phyloP scores from a whole-genome alignment of 805 yeast species.

The Candida endomychidarum region DNA sequence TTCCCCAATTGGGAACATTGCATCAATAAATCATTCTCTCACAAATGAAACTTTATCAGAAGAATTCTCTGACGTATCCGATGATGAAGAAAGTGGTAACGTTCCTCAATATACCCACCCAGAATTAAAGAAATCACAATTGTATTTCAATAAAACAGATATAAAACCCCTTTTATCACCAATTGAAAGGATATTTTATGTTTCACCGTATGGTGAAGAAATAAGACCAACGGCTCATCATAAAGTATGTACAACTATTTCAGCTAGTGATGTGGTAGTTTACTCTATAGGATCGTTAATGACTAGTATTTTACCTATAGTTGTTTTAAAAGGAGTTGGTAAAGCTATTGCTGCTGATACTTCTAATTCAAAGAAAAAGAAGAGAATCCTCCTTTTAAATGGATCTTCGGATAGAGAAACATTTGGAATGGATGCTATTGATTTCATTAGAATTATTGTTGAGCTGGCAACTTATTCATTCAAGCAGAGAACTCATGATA shows the following conservation, averaged over 20 bases:
- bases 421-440: conserved; percentile 57
- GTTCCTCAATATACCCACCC: conserved; percentile 77
- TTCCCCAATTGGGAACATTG: conserved; percentile 9
- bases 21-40: conserved; percentile 11
- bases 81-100: conserved; percentile 54
- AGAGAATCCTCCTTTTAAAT: conserved; percentile 66
- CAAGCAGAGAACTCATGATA: conserved; percentile 13
- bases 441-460: conserved; percentile 55
- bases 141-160: conserved; percentile 64
- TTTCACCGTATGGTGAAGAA: conserved; percentile 87
- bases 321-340: conserved; percentile 72
- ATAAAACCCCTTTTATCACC: conserved; percentile 69
- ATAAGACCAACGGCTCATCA: conserved; percentile 72
- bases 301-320: conserved; percentile 82
- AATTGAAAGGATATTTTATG: conserved; percentile 69
- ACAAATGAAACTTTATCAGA: not conserved
- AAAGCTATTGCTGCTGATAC: conserved; percentile 46
- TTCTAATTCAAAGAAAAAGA: conserved; percentile 21
- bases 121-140: conserved; percentile 68
- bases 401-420: conserved; percentile 83
- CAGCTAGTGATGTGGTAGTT: conserved; percentile 54
- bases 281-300: conserved; percentile 86
- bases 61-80: conserved; percentile 23
- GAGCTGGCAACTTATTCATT: conserved; percentile 57
- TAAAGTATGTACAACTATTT: conserved; percentile 53